A percentile compares a stretch with the other conserved stretches of the same genome.
Evolutionary conservation across 176 grass and related monocot genomes (phyloP).

Genomic region (sorghum (Sorghum bicolor)): DNA sequence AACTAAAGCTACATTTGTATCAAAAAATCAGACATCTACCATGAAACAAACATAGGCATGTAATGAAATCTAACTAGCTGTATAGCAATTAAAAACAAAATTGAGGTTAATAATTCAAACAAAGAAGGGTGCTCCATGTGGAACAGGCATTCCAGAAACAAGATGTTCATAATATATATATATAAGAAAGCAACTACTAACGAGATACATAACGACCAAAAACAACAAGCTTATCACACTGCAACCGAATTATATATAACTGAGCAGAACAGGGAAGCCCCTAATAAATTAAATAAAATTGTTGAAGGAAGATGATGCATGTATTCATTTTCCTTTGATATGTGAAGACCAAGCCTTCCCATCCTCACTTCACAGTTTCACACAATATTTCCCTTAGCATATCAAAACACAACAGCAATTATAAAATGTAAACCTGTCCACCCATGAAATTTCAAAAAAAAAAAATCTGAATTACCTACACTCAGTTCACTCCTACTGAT

Average conservation of each 20-base stretch:
- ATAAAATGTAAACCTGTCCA: neutral
- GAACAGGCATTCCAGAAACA: neutral
- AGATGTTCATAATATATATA: neutral
- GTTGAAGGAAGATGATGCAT: neutral
- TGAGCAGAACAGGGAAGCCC: neutral
- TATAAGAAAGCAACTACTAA: neutral
- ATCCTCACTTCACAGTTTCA: neutral
- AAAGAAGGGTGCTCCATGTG: neutral
- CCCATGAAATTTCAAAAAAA: neutral
- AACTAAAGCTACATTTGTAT: neutral
- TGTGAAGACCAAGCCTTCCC: neutral
- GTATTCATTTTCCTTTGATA: neutral
- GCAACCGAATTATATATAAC: neutral
- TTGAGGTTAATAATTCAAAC: neutral
- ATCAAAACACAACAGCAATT: slow-evolving; percentile 1
- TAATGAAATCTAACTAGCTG: neutral
- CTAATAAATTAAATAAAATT: neutral
- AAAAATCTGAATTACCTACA: neutral
- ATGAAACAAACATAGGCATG: neutral
- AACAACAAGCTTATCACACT: neutral
- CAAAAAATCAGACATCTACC: neutral
- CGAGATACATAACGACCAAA: neutral
- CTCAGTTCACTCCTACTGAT: neutral
- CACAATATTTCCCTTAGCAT: neutral
- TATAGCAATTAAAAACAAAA: neutral